These are phyloP conservation scores for Lentinula guzmanii DNA, from an alignment of 768 basidiomycete species.

Conservation along the genomic window DNA sequence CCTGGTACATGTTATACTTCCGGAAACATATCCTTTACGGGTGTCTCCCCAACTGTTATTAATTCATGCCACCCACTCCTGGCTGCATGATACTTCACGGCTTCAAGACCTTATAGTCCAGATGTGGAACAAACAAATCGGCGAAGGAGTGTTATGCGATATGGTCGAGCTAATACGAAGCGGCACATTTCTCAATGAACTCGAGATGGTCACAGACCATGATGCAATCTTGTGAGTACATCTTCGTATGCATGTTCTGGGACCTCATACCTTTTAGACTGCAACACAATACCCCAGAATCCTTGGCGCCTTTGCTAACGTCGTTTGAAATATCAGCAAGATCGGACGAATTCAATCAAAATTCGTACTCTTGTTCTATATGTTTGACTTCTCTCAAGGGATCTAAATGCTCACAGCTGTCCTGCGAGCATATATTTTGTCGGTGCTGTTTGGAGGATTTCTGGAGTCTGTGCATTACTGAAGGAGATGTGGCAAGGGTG, in stretches of 20 bases:
- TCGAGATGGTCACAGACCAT: slow-evolving; percentile 23
- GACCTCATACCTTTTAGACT: slow-evolving; percentile 19
- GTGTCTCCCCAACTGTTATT: slow-evolving; percentile 49
- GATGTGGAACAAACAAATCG: slow-evolving; percentile 48
- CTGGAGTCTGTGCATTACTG: slow-evolving; percentile 76
- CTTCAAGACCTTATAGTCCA: slow-evolving; percentile 37
- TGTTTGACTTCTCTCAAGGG: slow-evolving; percentile 76
- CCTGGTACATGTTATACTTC: slow-evolving; percentile 48
- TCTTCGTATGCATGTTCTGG: background rate
- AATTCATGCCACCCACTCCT: slow-evolving; percentile 50
- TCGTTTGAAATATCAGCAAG: slow-evolving; percentile 42
- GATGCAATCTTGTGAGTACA: slow-evolving; percentile 33
- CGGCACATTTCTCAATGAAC: slow-evolving; percentile 53
- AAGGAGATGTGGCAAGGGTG: slow-evolving; percentile 72
- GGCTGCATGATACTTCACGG: slow-evolving; percentile 40
- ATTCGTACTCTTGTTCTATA: slow-evolving; percentile 68
- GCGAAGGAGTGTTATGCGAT: slow-evolving; percentile 55
- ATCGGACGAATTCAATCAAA: slow-evolving; percentile 51
- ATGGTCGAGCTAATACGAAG: slow-evolving; percentile 71
- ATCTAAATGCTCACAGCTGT: slow-evolving; percentile 61
- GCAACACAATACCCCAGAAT: slow-evolving; percentile 48
- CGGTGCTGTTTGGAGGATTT: slow-evolving; percentile 73
- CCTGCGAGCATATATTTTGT: slow-evolving; percentile 80
- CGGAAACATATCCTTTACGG: slow-evolving; percentile 47
- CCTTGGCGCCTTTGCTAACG: slow-evolving; percentile 42